Percentiles rank a stretch among this genome's conserved stretches.
Evolutionary conservation across 805 yeast genomes (phyloP).

Genomic region (Candida easanensis): DNA sequence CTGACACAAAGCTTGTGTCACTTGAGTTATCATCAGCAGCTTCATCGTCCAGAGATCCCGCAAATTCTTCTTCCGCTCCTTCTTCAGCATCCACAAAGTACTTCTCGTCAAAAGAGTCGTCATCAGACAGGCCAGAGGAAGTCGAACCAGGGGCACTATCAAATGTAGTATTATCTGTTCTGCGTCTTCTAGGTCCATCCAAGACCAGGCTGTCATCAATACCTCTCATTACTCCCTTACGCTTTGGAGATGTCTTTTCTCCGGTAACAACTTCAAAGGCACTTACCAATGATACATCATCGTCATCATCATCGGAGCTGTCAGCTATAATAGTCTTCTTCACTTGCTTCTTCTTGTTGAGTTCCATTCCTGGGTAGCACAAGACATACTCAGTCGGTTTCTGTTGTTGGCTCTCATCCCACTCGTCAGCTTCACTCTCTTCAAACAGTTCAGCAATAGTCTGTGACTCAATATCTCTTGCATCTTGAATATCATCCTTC

Average conservation of each 20-base stretch:
- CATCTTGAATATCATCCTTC: constrained; percentile 66
- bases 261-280: constrained; percentile 1
- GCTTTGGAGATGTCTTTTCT: neutral
- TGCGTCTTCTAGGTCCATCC: constrained; percentile 6
- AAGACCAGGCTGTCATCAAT: neutral
- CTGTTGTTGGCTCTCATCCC: constrained; percentile 8
- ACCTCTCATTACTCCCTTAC: neutral
- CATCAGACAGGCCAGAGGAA: neutral
- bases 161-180: constrained; percentile 1
- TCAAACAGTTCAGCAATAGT: constrained; percentile 46
- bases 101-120: neutral
- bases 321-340: constrained; percentile 26
- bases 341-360: constrained; percentile 21
- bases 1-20: constrained; percentile 17
- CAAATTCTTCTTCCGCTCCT: constrained; percentile 18
- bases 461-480: constrained; percentile 56
- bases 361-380: constrained; percentile 38
- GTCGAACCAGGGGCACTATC: neutral
- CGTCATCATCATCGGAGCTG: constrained; percentile 22
- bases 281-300: constrained; percentile 7
- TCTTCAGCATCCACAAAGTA: constrained; percentile 6
- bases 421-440: constrained; percentile 21
- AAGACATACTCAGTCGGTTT: constrained; percentile 19
- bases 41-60: constrained; percentile 20
- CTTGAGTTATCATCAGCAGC: constrained; percentile 17